Evolutionary conservation across 75 land plant species (phyloP), one percentile per base, ranked within the genome.

Genomic region (Pseudotsuga menziesii): DNA sequence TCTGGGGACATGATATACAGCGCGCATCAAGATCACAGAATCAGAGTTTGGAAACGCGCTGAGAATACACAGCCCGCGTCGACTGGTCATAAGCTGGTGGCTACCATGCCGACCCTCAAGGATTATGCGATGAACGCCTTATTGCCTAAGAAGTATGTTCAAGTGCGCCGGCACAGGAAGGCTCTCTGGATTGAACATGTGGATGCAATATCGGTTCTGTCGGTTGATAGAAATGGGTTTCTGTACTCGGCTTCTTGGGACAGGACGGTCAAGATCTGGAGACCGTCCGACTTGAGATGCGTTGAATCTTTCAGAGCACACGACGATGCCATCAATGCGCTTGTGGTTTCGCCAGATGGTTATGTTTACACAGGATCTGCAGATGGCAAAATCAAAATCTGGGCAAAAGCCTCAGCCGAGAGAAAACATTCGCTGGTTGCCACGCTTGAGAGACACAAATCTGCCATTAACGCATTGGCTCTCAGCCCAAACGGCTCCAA

Each of bases 21-120:
- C 32, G 87, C 89, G 16, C 95, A 92, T 70, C 92, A 92, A 80
- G 92, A 92, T 61, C 78, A 83, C 77, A 92, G 85, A 75, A 92
- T 92, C 79, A 77, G 95, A 0, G 89, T 92, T 0, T 92, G 90
- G 95, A 82, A 82, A 59, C 41, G 32, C 32, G 32, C 32, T 29
- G 32, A 29, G 32, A 29, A 29, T 29, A 29, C 1, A 1, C 32
- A 29, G 32, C 32, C 32, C 32, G 32, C 32, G 1, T 29, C 32
- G 0, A 1, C 1, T 1, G 1, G 32, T 1, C 32, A 29, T 29
- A 29, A 29, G 32, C 32, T 29, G 1, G 32, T 29, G 7, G 70
- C 82, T 13, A 80, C 84, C 77, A 52, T 83, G 27, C 94, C 94
- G 7, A 85, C 83, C 12, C n/a, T 85, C 15, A 62, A 56, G 22